These are phyloP conservation scores for Sclerotinia borealis DNA, from an alignment of 2,329 filamentous ascomycete genomes.

Conservation along the genomic window DNA sequence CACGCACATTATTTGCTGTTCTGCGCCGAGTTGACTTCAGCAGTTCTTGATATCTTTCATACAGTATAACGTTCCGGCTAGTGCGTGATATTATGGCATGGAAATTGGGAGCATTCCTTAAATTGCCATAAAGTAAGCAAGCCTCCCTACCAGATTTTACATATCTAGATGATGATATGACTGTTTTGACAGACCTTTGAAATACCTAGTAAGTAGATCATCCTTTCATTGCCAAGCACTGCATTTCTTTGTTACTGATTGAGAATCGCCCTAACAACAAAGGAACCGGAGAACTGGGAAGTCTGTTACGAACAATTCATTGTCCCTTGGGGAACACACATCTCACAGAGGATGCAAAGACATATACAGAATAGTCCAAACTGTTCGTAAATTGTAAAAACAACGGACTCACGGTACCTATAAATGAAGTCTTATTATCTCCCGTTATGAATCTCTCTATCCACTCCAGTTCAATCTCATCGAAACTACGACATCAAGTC, in stretches of 20 bases:
- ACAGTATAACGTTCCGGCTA: neutral
- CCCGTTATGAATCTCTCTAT: neutral
- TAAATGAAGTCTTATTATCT: neutral
- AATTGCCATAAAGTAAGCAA: neutral
- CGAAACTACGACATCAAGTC: neutral
- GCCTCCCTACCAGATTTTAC: neutral
- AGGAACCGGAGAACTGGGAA: neutral
- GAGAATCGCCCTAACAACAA: neutral
- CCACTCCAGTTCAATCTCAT: neutral
- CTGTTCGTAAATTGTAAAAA: neutral
- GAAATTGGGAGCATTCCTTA: neutral
- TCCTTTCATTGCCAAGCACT: neutral
- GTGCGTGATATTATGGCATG: neutral
- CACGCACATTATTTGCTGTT: neutral
- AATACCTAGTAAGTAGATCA: neutral
- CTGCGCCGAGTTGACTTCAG: neutral
- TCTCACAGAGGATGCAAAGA: neutral
- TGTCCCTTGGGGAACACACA: neutral
- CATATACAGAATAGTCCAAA: neutral
- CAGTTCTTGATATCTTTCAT: neutral
- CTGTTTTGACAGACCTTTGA: neutral
- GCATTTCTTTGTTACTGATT: neutral
- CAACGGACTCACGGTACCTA: neutral
- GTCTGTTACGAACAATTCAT: neutral
- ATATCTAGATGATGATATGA: neutral